A percentile compares a stretch with the other conserved stretches of the same genome.
phyloP scores from a whole-genome alignment of 176 grass and related monocot species.

The Tillandsia leiboldiana region DNA sequence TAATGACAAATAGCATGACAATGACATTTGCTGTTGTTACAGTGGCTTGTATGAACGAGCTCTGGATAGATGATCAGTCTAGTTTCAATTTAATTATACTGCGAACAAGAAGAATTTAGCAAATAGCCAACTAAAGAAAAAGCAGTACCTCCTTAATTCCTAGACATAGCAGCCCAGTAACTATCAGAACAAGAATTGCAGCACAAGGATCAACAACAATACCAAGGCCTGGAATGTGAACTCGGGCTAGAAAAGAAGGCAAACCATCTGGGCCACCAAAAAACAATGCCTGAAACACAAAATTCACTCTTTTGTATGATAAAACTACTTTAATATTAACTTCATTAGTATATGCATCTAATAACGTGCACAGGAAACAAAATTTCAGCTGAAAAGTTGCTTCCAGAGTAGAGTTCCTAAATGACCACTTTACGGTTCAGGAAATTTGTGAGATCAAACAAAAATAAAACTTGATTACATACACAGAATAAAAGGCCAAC shows the following conservation, averaged over 20 bases:
- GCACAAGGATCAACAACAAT: constrained; percentile 76
- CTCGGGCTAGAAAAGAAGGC: constrained; percentile 55
- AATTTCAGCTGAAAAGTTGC: too few species aligned
- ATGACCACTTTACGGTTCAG: too few species aligned
- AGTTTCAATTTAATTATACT: not conserved
- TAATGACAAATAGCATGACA: constrained; percentile 76
- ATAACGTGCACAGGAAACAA: too few species aligned
- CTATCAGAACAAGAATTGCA: constrained; percentile 74
- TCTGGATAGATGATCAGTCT: constrained; percentile 29
- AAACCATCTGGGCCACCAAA: constrained; percentile 78
- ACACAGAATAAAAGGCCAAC: too few species aligned
- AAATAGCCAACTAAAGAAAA: constrained; percentile 1
- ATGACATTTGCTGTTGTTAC: constrained; percentile 63
- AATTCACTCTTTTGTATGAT: not conserved
- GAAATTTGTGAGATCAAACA: not conserved
- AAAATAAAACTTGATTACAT: too few species aligned
- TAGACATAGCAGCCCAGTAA: constrained; percentile 68
- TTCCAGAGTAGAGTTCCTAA: too few species aligned
- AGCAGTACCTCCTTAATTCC: constrained; percentile 79
- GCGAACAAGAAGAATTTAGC: not conserved
- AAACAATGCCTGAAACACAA: constrained; percentile 52
- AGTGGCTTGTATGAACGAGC: constrained; percentile 68
- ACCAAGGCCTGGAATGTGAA: constrained; percentile 50
- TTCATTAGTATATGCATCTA: too few species aligned
- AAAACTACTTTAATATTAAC: not conserved